These are phyloP conservation scores for Theobroma cacao DNA, from an alignment of 345 rosid species.

Conservation along the genomic window DNA sequence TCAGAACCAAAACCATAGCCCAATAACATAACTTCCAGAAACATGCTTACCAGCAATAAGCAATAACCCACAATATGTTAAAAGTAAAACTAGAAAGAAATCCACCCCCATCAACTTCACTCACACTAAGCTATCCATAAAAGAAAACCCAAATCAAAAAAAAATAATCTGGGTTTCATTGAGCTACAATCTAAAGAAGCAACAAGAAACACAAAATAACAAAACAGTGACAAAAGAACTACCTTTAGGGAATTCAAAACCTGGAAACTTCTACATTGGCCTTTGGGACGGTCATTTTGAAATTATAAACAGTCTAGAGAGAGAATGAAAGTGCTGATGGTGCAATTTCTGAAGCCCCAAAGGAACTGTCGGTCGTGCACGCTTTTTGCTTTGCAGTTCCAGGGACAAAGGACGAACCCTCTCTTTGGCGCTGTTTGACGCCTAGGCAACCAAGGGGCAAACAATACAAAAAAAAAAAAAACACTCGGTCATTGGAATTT, in stretches of 20 bases:
- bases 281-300: background rate
- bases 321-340: background rate
- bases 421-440: background rate
- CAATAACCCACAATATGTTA: background rate
- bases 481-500: no score
- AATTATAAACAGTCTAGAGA: background rate
- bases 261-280: background rate
- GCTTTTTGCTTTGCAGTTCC: background rate
- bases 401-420: background rate
- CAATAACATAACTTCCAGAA: background rate
- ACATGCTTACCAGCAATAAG: background rate
- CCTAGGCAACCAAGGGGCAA: background rate
- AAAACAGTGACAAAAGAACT: background rate
- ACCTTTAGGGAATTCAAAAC: background rate
- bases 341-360: background rate
- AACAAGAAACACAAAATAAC: no score
- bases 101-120: no score
- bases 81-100: background rate
- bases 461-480: background rate
- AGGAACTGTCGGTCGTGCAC: background rate
- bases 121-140: background rate
- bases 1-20: background rate
- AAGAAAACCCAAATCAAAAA: background rate
- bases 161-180: background rate
- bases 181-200: background rate